Base-by-base conservation (phyloP, 495 filamentous ascomycete species). In the Penicillium fimorum region DNA sequence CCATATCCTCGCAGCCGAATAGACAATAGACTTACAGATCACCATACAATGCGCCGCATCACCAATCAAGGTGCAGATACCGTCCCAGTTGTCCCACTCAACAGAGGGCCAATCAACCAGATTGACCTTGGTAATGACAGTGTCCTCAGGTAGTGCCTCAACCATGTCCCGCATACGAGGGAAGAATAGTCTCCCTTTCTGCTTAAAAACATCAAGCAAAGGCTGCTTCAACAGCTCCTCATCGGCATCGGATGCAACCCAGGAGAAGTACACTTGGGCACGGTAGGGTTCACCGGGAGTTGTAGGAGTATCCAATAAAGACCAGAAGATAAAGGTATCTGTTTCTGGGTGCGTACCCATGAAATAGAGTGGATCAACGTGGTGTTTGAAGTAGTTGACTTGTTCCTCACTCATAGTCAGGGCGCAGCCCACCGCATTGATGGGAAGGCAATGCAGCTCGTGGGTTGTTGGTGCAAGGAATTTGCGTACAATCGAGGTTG, bases 291-390 rank as follows among this genome's bases (percentile, higher is more conserved):
- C 3, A 2, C 45, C 45, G 29, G 27, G 15, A 9, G n/a, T 11
- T 0, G 45, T 58, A 1, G 75, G 75, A 2, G 73, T 76, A 37
- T 70, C 60, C 6, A 76, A 56, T 11, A 70, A 62, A 3, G 75
- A 76, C 49, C 73, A 79, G 64, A 70, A 82, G 10, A 82, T 33
- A 62, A 74, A 83, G 5, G 72, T 70, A 24, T 74, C 65, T 25
- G 79, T 78, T 41, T 65, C 55, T 0, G 81, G 79, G 32, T 81
- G 70, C 10, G 70, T 67, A 11, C 79, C 78, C 50, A 82, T 77
- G 18, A 84, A 74, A 45, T 83, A 77, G 20, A 78, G 35, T 7
- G 50, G 50, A 15, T 53, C 50, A 15, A 53, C 38, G 11, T 15
- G 24, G 15, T 30, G 22, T 12, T 43, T 24, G n/a, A 44, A 32